These are phyloP conservation scores for Przewalskia tangutica DNA, from an alignment of 257 asterid species.

Conservation along the genomic window DNA sequence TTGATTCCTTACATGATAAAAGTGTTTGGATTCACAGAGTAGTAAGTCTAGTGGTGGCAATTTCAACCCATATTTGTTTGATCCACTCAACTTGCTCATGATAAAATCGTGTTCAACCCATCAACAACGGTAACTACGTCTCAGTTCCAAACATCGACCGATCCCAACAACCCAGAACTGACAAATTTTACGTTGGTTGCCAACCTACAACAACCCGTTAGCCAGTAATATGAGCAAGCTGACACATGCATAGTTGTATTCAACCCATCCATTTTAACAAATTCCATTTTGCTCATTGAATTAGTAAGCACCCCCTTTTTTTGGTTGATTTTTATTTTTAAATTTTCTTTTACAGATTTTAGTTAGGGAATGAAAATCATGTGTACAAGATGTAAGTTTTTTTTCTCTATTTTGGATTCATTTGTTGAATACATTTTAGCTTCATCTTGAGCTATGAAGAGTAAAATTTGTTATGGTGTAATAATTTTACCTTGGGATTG, in stretches of 20 bases:
- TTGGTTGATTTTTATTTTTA: neutral
- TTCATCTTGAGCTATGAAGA: neutral
- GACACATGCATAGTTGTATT: neutral
- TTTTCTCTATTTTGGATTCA: neutral
- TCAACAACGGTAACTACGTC: neutral
- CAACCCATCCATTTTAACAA: neutral
- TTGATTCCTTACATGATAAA: constrained; percentile 31
- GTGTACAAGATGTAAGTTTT: neutral
- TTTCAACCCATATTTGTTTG: neutral
- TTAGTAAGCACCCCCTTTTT: neutral
- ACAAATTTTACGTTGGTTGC: neutral
- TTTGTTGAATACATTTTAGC: neutral
- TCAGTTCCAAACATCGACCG: neutral
- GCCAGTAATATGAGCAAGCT: neutral
- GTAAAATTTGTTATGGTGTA: neutral
- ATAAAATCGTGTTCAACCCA: neutral
- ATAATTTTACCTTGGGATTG: constrained; percentile 10
- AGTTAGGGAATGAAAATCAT: neutral
- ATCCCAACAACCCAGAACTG: neutral
- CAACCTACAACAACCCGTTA: no score
- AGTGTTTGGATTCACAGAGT: neutral
- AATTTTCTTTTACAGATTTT: neutral
- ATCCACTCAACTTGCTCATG: no score
- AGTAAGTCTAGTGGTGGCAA: neutral
- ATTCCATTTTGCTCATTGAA: neutral